These are phyloP conservation scores for Entomortierella lignicola DNA, from an alignment of 192 early-diverging fungal genomes.

Conservation along the genomic window DNA sequence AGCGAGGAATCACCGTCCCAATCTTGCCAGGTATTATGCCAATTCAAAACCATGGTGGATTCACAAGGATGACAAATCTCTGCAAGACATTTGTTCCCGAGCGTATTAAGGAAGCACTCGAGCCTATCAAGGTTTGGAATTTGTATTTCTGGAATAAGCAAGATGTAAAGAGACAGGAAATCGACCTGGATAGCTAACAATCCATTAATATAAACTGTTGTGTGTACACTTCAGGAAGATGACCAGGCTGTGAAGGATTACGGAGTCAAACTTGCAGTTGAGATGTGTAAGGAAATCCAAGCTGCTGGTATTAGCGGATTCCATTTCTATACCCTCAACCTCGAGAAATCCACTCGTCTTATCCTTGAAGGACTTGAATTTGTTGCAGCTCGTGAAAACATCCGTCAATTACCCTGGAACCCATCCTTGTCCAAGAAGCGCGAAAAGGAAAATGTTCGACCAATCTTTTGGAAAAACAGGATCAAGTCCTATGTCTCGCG, in stretches of 20 bases:
- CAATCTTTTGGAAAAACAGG: conserved; percentile 99
- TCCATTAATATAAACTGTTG: too few relatives aligned
- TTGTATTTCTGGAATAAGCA: neutral
- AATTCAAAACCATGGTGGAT: conserved; percentile 92
- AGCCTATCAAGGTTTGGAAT: conserved; percentile 79
- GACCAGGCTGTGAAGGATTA: conserved; percentile 96
- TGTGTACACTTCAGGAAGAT: conserved; percentile 63
- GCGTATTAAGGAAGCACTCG: conserved; percentile 76
- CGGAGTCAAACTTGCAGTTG: conserved; percentile 84
- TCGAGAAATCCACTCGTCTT: conserved; percentile 86
- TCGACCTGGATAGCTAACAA: too few relatives aligned
- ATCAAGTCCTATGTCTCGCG: conserved; percentile 89
- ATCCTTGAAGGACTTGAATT: conserved; percentile 83
- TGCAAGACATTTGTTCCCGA: conserved; percentile 89
- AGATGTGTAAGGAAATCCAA: conserved; percentile 75
- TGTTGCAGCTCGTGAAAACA: conserved; percentile 72
- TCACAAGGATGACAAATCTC: conserved; percentile 88
- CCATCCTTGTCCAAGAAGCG: conserved; percentile 75
- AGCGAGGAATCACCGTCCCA: conserved; percentile 77
- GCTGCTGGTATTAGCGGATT: conserved; percentile 72
- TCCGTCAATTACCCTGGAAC: conserved; percentile 83
- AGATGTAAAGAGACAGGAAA: too few relatives aligned
- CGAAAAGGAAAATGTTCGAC: conserved; percentile 95
- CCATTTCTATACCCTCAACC: conserved; percentile 96
- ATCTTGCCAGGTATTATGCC: conserved; percentile 96